Evolutionary conservation across 805 yeast genomes (phyloP), one percentile per base, ranked within the genome.

Genomic region (Brettanomyces nanus): DNA sequence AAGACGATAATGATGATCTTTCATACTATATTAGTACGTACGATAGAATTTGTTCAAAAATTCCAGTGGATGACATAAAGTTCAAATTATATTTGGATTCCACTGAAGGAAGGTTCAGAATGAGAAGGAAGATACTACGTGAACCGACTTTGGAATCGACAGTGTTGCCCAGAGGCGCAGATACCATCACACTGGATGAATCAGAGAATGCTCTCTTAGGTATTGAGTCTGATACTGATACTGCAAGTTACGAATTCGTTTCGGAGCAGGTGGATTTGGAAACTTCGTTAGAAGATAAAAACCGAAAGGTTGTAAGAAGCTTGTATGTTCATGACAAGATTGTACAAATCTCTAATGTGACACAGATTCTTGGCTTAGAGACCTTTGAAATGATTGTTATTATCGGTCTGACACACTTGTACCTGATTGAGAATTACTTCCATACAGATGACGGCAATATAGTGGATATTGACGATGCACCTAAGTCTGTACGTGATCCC

Each of bases 341-440:
- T 19, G 69, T 64, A n/a, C 73, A 74, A 11, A 59, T 86, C 14
- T 79, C 85, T 79, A 86, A 86, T 53, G 77, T 83, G 1, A 75
- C 89, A 38, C 75, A 77, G 35, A 73, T 87, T 17, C 61, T 80
- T 40, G 95, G 95, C 0, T 60, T 86, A n/a, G 84, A 78, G 22
- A 77, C 87, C 2, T 63, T 71, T 14, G 95, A 85, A 51, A 84
- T 90, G 13, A 66, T 86, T 28, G 60, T 86, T 55, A 81, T 86
- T 20, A 54, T 80, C 28, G 95, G 95, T 0, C 60, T 67, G 3
- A 62, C 66, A 4, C 78, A 80, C 49, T 47, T 84, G 6, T 87
- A 85, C 49, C 60, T 85, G 47, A 73, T 82, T 39, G 84, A 76
- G 41, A 75, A 77, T 48, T 86, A 79, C 53, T 81, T 79, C 44